Evolutionary conservation across 768 basidiomycete species (phyloP), one percentile per base, ranked within the genome.

Genomic region (Plicaturopsis crispa): DNA sequence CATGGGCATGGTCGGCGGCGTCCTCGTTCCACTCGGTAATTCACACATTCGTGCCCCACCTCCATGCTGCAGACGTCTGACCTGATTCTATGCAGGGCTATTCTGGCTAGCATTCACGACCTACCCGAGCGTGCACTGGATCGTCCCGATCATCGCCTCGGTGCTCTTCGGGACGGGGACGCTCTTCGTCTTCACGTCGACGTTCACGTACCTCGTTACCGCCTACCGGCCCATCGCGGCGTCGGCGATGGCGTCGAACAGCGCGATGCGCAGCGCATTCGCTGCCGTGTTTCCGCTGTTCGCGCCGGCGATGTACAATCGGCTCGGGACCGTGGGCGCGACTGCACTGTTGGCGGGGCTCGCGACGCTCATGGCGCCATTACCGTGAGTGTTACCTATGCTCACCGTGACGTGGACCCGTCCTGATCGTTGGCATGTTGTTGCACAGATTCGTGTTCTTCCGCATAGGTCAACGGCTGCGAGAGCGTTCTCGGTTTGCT

Each of bases 171-270:
- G 84, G 18, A 52, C 61, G 13, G 75, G 77, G 11, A 70, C 79
- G 40, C 68, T 80, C n/a, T 64, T 76, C 44, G 72, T 84, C 41
- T 63, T 84, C 59, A 71, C 78, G 46, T 70, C 71, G 31, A 57
- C 80, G 13, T 72, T 77, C 30, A 73, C 75, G 3, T 84, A 84
- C 60, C 65, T 84, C 40, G 78, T 86, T 70, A 81, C 84, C 49
- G 62, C 74, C 12, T 84, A 84, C 61, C 65, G 66, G 31, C 61
- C 81, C 31, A 78, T 78, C 55, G 74, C 70, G 43, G 80, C 80
- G 2, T 78, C 75, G 46, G 81, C 80, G 12, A 67, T 83, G 35
- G 80, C 81, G 11, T 73, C 80, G 38, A 80, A 78, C 8, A 73
- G 80, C 37, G 75, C 84, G 34, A 54, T 83, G 33, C 75, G 81